These are phyloP conservation scores for Didymosphaeria variabile DNA, from an alignment of 2,329 filamentous ascomycete species.

Conservation along the genomic window DNA sequence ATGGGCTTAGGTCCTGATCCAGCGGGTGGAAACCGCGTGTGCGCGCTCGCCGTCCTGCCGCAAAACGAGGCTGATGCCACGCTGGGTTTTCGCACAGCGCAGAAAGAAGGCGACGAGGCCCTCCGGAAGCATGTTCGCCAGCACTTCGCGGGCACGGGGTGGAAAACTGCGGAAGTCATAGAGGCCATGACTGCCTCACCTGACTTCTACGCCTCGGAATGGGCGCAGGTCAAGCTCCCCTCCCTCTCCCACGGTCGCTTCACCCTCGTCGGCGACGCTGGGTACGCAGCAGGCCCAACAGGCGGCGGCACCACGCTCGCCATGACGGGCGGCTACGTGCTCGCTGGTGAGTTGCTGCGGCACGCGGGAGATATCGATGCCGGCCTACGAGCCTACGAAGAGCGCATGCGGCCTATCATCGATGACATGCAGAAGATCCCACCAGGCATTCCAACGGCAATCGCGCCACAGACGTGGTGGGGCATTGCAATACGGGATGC, in stretches of 20 bases:
- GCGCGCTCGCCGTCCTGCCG: conserved; percentile 49
- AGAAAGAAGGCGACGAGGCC: conserved; percentile 34
- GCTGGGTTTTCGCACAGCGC: conserved; percentile 52
- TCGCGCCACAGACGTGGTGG: conserved; percentile 29
- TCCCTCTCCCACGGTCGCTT: conserved; percentile 38
- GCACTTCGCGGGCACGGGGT: conserved; percentile 43
- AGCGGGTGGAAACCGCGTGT: conserved; percentile 55
- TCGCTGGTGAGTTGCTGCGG: conserved; percentile 43
- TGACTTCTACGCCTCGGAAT: conserved; percentile 55
- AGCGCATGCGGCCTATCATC: conserved; percentile 24
- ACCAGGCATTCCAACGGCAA: conserved; percentile 14
- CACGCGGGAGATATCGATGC: conserved; percentile 17
- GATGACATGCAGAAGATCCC: conserved; percentile 27
- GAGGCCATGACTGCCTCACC: conserved; percentile 46
- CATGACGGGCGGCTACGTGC: conserved; percentile 45
- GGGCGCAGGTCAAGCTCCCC: conserved; percentile 41
- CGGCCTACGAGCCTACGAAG: conserved; percentile 24
- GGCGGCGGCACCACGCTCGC: conserved; percentile 35
- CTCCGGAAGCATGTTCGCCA: conserved; percentile 19
- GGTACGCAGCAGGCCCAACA: conserved; percentile 37
- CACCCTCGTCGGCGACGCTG: conserved; percentile 48
- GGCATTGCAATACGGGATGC: conserved; percentile 54
- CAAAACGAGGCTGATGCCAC: conserved; percentile 36
- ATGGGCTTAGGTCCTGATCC: conserved; percentile 42
- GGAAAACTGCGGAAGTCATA: conserved; percentile 45